Conservation (phyloP, 805 yeast genomes). For the Myxozyma vanderwaltii region DNA sequence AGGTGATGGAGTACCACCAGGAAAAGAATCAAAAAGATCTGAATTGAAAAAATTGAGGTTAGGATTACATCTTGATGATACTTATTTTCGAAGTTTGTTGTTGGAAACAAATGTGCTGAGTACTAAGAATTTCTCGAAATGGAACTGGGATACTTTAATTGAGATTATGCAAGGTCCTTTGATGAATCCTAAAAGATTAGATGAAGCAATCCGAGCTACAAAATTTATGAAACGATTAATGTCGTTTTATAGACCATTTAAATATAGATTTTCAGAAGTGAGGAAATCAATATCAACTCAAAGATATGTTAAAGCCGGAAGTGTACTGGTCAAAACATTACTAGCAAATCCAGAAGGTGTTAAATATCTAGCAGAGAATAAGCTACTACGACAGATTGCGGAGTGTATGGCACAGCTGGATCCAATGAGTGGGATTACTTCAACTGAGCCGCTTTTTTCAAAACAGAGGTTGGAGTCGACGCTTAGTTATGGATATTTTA, state of each 20-base stretch:
- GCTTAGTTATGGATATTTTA: slow-evolving; percentile 73
- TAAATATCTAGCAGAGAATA: slow-evolving; percentile 66
- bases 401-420: slow-evolving; percentile 86
- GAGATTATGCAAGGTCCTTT: slow-evolving; percentile 83
- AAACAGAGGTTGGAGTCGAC: slow-evolving; percentile 61
- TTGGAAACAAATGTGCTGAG: slow-evolving; percentile 69
- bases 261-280: slow-evolving; percentile 69
- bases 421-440: slow-evolving; percentile 71
- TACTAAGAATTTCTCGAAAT: slow-evolving; percentile 74
- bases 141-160: slow-evolving; percentile 83
- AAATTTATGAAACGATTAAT: slow-evolving; percentile 81
- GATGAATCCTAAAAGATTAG: slow-evolving; percentile 67
- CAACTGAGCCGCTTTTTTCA: slow-evolving; percentile 75
- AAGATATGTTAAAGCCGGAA: slow-evolving; percentile 70
- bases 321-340: slow-evolving; percentile 68
- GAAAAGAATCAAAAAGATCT: slow-evolving; percentile 14
- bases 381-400: slow-evolving; percentile 82
- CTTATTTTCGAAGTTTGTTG: slow-evolving; percentile 65
- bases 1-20: slow-evolving; percentile 3
- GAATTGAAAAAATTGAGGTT: slow-evolving; percentile 39
- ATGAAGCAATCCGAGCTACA: slow-evolving; percentile 75
- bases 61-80: slow-evolving; percentile 58
- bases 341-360: slow-evolving; percentile 67
- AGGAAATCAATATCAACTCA: slow-evolving; percentile 54
- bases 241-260: slow-evolving; percentile 90